A percentile compares a stretch with the other conserved stretches of the same genome.
Conservation (phyloP, 768 basidiomycete genomes). For the Trametes coccinea region DNA sequence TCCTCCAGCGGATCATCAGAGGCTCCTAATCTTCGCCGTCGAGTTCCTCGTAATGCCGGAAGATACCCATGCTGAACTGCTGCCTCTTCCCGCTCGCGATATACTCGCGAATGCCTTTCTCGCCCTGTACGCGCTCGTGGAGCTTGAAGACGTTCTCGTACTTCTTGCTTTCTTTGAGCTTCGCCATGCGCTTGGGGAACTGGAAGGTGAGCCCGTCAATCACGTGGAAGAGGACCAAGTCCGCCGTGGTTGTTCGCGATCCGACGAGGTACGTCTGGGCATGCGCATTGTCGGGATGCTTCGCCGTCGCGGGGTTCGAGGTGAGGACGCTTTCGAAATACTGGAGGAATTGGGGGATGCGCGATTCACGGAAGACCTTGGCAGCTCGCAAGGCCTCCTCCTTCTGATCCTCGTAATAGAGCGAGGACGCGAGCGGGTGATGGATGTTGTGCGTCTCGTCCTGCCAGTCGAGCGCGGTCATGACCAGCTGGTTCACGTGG, state of each 20-base stretch:
- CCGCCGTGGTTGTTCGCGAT: slow-evolving; percentile 39
- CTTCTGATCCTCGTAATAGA: slow-evolving; percentile 47
- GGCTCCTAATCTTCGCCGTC: slow-evolving; percentile 34
- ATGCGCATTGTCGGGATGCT: slow-evolving; percentile 15
- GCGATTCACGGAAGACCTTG: slow-evolving; percentile 35
- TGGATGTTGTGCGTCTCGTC: slow-evolving; percentile 39
- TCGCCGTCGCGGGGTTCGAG: slow-evolving; percentile 27
- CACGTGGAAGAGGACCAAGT: slow-evolving; percentile 44
- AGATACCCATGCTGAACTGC: slow-evolving; percentile 36
- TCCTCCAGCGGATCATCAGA: not conserved
- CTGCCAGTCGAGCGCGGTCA: slow-evolving; percentile 37
- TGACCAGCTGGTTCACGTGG: slow-evolving; percentile 39
- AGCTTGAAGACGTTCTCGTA: slow-evolving; percentile 35
- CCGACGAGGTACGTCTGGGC: slow-evolving; percentile 33
- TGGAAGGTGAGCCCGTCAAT: slow-evolving; percentile 35
- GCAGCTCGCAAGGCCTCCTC: slow-evolving; percentile 35
- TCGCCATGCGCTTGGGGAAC: slow-evolving; percentile 38
- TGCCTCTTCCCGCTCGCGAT: slow-evolving; percentile 35
- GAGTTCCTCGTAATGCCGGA: slow-evolving; percentile 41
- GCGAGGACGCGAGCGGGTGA: slow-evolving; percentile 37
- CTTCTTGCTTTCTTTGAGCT: slow-evolving; percentile 26
- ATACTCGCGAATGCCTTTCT: slow-evolving; percentile 37
- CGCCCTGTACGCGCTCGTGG: slow-evolving; percentile 34
- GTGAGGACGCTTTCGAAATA: slow-evolving; percentile 38
- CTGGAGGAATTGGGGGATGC: slow-evolving; percentile 43